phyloP scores from a whole-genome alignment of 139 green algal genomes.

The Edaphochlamys debaryana region DNA sequence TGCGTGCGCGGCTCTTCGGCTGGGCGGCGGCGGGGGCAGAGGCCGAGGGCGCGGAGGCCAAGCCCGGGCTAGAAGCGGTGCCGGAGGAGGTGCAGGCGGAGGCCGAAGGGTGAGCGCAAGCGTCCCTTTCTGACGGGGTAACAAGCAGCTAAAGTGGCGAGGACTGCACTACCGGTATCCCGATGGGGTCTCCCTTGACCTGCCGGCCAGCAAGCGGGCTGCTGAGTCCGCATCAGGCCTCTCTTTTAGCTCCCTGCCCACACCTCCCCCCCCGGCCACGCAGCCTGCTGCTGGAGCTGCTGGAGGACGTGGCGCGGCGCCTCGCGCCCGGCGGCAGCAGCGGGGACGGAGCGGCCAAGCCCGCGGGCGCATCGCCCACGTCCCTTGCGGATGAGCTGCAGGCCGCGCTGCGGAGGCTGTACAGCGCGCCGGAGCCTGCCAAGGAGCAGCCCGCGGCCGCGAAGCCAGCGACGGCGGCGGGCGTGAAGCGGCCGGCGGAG shows the following conservation, averaged over 20 bases:
- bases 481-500: too few species aligned
- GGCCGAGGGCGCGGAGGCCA: background rate
- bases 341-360: background rate
- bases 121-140: background rate
- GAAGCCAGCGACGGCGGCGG: background rate
- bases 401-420: constrained; percentile 9
- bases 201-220: too few species aligned
- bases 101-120: constrained; percentile 50
- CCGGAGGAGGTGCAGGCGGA: constrained; percentile 49
- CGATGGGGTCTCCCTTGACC: too few species aligned
- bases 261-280: too few species aligned
- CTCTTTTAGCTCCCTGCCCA: too few species aligned
- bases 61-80: background rate
- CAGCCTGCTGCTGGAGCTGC: constrained; percentile 70
- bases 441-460: background rate
- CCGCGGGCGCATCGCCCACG: background rate
- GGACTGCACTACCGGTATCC: too few species aligned
- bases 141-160: too few species aligned
- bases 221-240: too few species aligned
- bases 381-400: constrained; percentile 7
- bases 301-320: constrained; percentile 49
- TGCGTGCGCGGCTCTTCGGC: too few species aligned
- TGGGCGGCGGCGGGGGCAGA: too few species aligned
- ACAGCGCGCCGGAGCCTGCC: background rate
- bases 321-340: too few species aligned